These are phyloP conservation scores for Coniophora puteana DNA, from an alignment of 1,284 basidiomycete genomes.

Conservation along the genomic window DNA sequence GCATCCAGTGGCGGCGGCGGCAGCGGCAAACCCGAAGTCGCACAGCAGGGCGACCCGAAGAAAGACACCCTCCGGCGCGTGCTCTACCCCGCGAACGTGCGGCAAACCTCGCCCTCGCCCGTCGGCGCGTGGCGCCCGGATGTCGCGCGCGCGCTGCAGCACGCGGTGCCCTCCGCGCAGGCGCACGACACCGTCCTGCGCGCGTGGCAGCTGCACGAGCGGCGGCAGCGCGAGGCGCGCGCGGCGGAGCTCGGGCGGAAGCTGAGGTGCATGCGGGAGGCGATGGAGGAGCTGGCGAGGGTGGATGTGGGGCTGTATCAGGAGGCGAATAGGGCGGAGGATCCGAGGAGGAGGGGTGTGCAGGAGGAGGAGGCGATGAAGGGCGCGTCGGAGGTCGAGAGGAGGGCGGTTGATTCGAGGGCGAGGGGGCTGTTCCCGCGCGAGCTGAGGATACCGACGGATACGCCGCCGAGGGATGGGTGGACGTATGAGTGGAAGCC, in stretches of 20 bases:
- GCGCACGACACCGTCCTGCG: slow-evolving; percentile 93
- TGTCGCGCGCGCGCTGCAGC: slow-evolving; percentile 63
- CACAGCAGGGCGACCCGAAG: slow-evolving; percentile 57
- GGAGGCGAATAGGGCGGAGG: slow-evolving; percentile 75
- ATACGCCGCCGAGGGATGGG: slow-evolving; percentile 71
- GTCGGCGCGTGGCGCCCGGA: slow-evolving; percentile 81
- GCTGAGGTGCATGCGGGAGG: slow-evolving; percentile 71
- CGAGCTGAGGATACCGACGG: slow-evolving; percentile 73
- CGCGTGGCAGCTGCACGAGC: slow-evolving; percentile 83
- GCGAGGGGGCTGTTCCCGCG: slow-evolving; percentile 83
- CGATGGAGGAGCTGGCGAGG: slow-evolving; percentile 76
- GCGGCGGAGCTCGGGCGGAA: slow-evolving; percentile 67
- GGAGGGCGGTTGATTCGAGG: slow-evolving; percentile 70
- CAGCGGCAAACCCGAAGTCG: slow-evolving; percentile 14
- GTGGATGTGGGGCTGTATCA: slow-evolving; percentile 66
- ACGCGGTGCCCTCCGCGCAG: slow-evolving; percentile 78
- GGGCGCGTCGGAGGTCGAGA: slow-evolving; percentile 62
- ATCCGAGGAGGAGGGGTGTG: slow-evolving; percentile 59
- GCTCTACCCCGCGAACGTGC: slow-evolving; percentile 76
- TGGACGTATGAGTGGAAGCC: slow-evolving; percentile 82
- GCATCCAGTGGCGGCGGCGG: slow-evolving; percentile 18
- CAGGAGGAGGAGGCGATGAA: slow-evolving; percentile 59
- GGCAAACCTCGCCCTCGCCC: slow-evolving; percentile 65
- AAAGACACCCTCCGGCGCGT: slow-evolving; percentile 72
- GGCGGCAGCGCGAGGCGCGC: slow-evolving; percentile 68